phyloP scores from a whole-genome alignment of 352 stramenopile species.

The Pythium sp. region DNA sequence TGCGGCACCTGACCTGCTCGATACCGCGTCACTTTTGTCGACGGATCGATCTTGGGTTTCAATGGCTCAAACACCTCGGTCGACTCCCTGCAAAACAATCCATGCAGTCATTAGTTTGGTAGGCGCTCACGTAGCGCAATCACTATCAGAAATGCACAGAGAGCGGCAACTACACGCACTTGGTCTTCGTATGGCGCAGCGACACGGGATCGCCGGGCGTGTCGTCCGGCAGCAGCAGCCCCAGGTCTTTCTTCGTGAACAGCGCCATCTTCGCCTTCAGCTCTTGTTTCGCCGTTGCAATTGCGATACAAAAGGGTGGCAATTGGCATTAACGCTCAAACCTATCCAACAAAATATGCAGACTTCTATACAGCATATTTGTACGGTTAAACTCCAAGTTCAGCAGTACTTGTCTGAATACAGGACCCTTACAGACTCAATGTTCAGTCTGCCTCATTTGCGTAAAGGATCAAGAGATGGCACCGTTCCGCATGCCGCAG shows the following conservation, averaged over 20 bases:
- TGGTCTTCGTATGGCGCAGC: slow-evolving; percentile 71
- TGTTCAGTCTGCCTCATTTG: slow-evolving; percentile 4
- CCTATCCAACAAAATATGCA: not conserved
- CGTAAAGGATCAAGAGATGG: not conserved
- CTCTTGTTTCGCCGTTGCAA: not conserved
- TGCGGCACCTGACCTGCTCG: slow-evolving; percentile 77
- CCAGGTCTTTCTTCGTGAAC: slow-evolving; percentile 88
- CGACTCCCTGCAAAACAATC: slow-evolving; percentile 36
- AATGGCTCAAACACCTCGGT: slow-evolving; percentile 73
- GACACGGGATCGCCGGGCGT: slow-evolving; percentile 74
- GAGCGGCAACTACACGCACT: slow-evolving; percentile 20
- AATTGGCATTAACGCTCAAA: not conserved
- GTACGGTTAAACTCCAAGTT: not conserved
- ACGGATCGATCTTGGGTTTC: slow-evolving; percentile 79
- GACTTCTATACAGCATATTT: not conserved
- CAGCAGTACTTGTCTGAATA: not conserved
- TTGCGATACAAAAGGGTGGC: not conserved
- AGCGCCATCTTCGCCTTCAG: slow-evolving; percentile 48
- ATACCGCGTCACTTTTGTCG: slow-evolving; percentile 81
- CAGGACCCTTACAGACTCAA: not conserved
- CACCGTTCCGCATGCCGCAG: slow-evolving; percentile 33
- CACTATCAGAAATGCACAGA: not conserved
- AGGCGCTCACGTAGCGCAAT: not conserved
- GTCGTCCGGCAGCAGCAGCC: slow-evolving; percentile 77
- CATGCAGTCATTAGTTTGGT: not conserved